Base-by-base conservation (phyloP, 78 protist species). In the Parvularia atlantis region DNA sequence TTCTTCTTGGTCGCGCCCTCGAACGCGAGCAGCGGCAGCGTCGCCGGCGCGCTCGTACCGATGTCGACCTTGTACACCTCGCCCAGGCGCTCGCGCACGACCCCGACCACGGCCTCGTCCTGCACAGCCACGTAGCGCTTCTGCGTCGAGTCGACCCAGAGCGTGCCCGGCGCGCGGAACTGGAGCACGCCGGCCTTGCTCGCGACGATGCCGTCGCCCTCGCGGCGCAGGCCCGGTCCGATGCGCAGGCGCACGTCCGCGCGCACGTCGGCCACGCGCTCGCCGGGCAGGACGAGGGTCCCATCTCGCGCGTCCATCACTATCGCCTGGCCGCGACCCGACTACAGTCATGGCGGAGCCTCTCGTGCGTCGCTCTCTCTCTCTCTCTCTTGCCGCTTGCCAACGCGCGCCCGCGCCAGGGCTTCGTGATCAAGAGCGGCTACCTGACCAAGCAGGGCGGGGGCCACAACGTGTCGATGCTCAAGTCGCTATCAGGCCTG, bases 1-100 rank as follows among this genome's bases (percentile, higher is more conserved):
- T 81, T 85, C 30, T 54, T n/a, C 53, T 73, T 76, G 4, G 89
- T 85, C 26, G 93, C 93, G 35, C 84, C 84, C 36, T 84, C 90
- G 37, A 88, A 88, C n/a, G 85, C 78, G 20, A 82, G 69, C 30
- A 66, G 66, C 44, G 89, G 75, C 43, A 88, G 72, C 64, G 66
- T 13, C 31, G 88, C 93, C 1, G 43, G 22, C 13, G 69, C 64
- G 31, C 67, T 41, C 22, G 69, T 17, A 53, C 89, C 89, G n/a
- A 88, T 56, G 73, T 88, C 83, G 9, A 88, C 84, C 41, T 67
- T 50, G 69, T 59, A 84, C 52, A 63, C 54, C 46, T 84, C 92
- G 26, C 78, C 76, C 28, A 61, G 61, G 50, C 69, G 57, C 3
- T 76, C 88, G 9, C 37, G 0, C 22, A 87, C 66, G 3, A 84